A percentile compares a stretch with the other conserved stretches of the same genome.
Conservation (phyloP, 2,329 filamentous ascomycete species). For the Colletotrichum lupini region DNA sequence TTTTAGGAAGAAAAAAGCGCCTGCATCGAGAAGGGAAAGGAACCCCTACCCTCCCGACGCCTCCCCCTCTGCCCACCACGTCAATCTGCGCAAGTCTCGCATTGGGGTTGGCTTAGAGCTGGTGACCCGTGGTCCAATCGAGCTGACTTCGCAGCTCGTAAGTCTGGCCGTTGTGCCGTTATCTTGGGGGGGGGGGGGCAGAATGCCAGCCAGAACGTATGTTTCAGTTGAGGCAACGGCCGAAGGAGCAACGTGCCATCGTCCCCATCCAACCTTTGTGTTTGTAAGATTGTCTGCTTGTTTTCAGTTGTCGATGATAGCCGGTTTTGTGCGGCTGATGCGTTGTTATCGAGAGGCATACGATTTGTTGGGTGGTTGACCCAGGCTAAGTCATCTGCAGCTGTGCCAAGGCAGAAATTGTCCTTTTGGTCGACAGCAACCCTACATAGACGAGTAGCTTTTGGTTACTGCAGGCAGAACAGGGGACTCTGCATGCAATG, state of each 20-base stretch:
- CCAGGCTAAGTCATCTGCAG: neutral
- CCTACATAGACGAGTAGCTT: neutral
- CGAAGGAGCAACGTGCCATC: neutral
- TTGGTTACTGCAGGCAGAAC: neutral
- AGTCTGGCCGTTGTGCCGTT: neutral
- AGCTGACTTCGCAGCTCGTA: neutral
- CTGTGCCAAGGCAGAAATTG: neutral
- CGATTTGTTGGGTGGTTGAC: neutral
- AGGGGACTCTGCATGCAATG: constrained; percentile 7
- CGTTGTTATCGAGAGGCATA: neutral
- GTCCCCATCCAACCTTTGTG: neutral
- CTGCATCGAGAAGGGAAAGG: neutral
- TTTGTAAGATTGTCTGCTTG: neutral
- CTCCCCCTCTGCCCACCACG: constrained; percentile 20
- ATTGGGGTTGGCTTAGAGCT: neutral
- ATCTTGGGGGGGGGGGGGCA: neutral
- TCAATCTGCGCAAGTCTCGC: constrained; percentile 27
- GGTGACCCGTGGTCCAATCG: constrained; percentile 26
- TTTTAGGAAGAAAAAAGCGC: constrained; percentile 1
- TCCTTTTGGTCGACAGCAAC: neutral
- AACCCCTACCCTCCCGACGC: constrained; percentile 23
- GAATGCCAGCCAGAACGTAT: neutral
- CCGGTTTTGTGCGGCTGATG: neutral
- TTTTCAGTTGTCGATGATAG: neutral
- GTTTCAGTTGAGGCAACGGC: constrained; percentile 14